Base-by-base conservation (phyloP, 805 yeast genomes). In the Lipomyces lipofer region DNA sequence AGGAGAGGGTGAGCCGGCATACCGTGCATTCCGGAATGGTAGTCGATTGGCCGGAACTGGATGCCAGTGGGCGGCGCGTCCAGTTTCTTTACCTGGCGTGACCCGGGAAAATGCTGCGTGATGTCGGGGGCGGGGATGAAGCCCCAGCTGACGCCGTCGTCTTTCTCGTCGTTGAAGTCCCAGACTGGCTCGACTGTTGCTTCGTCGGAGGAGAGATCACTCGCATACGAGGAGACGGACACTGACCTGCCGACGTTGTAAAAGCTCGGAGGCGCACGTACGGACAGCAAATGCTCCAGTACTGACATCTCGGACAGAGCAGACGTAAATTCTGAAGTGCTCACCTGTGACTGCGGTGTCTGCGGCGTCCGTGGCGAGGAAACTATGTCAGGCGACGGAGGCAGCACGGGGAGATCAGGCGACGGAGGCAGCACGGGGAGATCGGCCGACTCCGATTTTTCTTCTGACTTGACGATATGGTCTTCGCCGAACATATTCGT, bases 321-420 rank as follows among this genome's bases (percentile, higher is more conserved):
- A n/a, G n/a, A n/a, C n/a, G n/a, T n/a, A n/a, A n/a, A n/a, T n/a
- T n/a, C n/a, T n/a, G n/a, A n/a, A n/a, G n/a, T n/a, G n/a, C n/a
- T n/a, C n/a, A n/a, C 10, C 42, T 9, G 22, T 19, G 42, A 15
- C 8, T 8, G 9, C n/a, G 17, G n/a, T 15, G 42, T 10, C 9
- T 8, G 47, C 52, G 17, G 47, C 19, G 21, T 42, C 52, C 5
- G 19, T 36, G 21, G 30, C 52, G 10, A 49, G n/a, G 27, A 13
- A 15, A 33, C 30, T 7, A 17, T 3, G 19, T 38, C 10, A 24
- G 33, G 32, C 8, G 44, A 25, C 36, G 44, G 24, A 19, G 44
- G 19, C 5, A 28, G 50, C 7, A 32, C 33, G 15, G 49, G 43
- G 19, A 43, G 43, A 4, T 25, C 30, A 24, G 49, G 44, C 2